phyloP scores from a whole-genome alignment of 179 eudicot species.

The Beta corolliflora region DNA sequence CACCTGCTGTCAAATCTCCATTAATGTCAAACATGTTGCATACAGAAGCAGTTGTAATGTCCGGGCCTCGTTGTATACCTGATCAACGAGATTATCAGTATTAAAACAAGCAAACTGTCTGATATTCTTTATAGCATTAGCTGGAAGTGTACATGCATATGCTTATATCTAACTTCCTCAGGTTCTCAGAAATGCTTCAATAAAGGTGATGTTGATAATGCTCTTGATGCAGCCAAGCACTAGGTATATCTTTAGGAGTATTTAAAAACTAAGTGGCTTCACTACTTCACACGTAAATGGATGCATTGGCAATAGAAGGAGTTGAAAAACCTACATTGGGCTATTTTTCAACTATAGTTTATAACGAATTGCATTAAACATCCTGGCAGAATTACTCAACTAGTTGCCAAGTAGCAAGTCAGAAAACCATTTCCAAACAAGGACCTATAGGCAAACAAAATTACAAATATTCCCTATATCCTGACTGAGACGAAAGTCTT shows the following conservation, averaged over 20 bases:
- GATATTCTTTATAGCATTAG: background rate
- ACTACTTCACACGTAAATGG: background rate
- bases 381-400: background rate
- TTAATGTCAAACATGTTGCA: constrained; percentile 70
- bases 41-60: constrained; percentile 76
- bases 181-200: background rate
- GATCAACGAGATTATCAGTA: constrained; percentile 6
- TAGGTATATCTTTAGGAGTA: background rate
- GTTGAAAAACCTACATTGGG: too few relatives aligned
- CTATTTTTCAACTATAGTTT: background rate
- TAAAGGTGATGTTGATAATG: too few relatives aligned
- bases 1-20: constrained; percentile 83
- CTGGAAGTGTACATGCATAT: background rate
- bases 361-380: background rate
- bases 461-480: background rate
- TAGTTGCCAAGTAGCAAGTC: background rate
- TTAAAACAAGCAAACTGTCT: background rate
- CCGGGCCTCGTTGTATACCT: constrained; percentile 62
- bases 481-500: background rate
- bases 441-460: background rate
- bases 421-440: background rate
- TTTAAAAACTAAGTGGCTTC: background rate
- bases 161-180: constrained; percentile 3
- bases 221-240: background rate
- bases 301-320: background rate